phyloP scores from a whole-genome alignment of 345 rosid species.

The Raphanus raphanistrum region DNA sequence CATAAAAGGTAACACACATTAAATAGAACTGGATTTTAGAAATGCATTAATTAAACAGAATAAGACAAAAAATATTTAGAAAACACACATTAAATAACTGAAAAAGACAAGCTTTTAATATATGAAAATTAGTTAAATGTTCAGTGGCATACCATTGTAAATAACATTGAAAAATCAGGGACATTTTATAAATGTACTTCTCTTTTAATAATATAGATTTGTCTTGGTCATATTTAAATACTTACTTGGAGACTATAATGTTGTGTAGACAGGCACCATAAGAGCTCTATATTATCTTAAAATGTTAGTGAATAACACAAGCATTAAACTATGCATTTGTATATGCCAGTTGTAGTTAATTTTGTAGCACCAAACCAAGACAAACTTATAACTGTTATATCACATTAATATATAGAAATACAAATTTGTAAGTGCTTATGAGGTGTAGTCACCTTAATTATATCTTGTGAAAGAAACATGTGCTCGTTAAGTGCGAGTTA shows the following conservation, averaged over 20 bases:
- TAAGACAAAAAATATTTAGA: too few relatives aligned
- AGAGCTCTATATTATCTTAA: not conserved
- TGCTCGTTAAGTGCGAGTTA: slow-evolving; percentile 17
- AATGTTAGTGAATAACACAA: slow-evolving; percentile 10
- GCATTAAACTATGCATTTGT: slow-evolving; percentile 10
- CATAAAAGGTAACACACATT: too few relatives aligned
- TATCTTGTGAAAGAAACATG: slow-evolving; percentile 11
- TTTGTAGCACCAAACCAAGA: not conserved
- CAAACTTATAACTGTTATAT: not conserved
- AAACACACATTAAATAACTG: too few relatives aligned
- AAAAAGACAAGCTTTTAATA: too few relatives aligned
- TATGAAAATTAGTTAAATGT: too few relatives aligned
- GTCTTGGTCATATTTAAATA: slow-evolving; percentile 14
- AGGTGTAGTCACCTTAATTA: not conserved
- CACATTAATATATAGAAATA: not conserved
- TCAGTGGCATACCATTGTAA: too few relatives aligned
- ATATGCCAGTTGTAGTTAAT: not conserved
- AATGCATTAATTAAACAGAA: too few relatives aligned
- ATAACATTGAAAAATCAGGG: too few relatives aligned
- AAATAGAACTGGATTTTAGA: too few relatives aligned
- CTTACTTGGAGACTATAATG: slow-evolving; percentile 14
- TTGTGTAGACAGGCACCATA: slow-evolving; percentile 24
- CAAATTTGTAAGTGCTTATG: slow-evolving; percentile 8
- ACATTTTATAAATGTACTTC: too few relatives aligned
- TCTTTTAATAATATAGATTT: not conserved